Base-by-base conservation (phyloP, 805 yeast genomes). In the Spathaspora hagerdaliae region DNA sequence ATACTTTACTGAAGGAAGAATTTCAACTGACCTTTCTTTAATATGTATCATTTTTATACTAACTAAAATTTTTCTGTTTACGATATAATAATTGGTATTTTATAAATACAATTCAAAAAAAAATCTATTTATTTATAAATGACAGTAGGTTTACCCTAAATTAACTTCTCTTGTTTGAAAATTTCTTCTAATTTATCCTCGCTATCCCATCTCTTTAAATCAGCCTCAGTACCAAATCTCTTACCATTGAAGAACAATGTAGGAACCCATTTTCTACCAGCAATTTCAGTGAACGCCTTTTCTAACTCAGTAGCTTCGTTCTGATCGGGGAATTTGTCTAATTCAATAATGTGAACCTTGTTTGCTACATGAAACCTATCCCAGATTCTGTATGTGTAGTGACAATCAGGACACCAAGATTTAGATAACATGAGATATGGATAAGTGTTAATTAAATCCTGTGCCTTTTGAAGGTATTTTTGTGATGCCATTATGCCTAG, bases 341-440 rank as follows among this genome's bases (percentile, higher is more conserved):
- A 65, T 58, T 86, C 91, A 29, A 86, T 69, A n/a, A 79, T 56
- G 43, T 69, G 63, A 11, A 82, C 66, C 53, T 81, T 77, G 39
- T 73, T 69, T 9, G 55, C 54, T 7, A 83, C 81, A 7, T 74
- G 71, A 54, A 72, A 78, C 43, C 77, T 74, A 41, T 74, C 70
- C 74, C 81, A 83, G 19, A 83, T 62, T 27, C 65, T 64, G 48
- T 77, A 72, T 3, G 85, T 78, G 58, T 83, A 85, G 41, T 77
- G 80, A 54, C 91, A 85, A 55, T 85, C 91, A 3, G 88, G 87
- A 61, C 94, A 85, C 90, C 90, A 85, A 14, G 83, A 73, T 53
- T 85, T 85, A 36, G 86, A 78, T 10, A 85, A 58, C 75, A 82
- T 77, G 48, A 85, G 69, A 52, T 63, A 79, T 41, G 69, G 69